Evolutionary conservation across 2,329 filamentous ascomycete species (phyloP).

Genomic region (Elsinoe necatrix): DNA sequence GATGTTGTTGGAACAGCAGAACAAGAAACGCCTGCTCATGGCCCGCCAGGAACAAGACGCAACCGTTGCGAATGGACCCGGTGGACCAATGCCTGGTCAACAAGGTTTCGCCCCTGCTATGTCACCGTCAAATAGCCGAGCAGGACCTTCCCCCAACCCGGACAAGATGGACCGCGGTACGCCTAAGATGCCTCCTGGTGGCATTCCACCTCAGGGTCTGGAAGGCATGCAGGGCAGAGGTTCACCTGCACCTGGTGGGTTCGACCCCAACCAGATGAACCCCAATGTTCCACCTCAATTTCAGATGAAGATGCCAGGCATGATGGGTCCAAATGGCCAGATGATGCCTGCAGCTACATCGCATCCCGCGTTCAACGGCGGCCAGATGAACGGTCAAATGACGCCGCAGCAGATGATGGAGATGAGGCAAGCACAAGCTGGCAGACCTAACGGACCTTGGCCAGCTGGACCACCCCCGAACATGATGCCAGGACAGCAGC

Average conservation of each 20-base stretch:
- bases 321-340: constrained; percentile 50
- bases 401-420: constrained; percentile 48
- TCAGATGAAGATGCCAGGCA: constrained; percentile 43
- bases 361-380: constrained; percentile 52
- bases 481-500: constrained; percentile 40
- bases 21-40: constrained; percentile 79
- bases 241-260: constrained; percentile 52
- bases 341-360: constrained; percentile 53
- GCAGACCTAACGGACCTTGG: constrained; percentile 33
- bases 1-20: constrained; percentile 79
- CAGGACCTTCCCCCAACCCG: constrained; percentile 69
- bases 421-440: constrained; percentile 28
- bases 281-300: constrained; percentile 31
- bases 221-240: constrained; percentile 56
- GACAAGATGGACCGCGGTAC: constrained; percentile 70
- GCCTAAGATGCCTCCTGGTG: constrained; percentile 61
- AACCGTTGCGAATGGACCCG: constrained; percentile 47
- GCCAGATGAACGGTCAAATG: constrained; percentile 24
- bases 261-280: constrained; percentile 45
- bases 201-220: constrained; percentile 62
- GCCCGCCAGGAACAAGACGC: constrained; percentile 67
- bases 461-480: constrained; percentile 29
- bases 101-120: constrained; percentile 42
- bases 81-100: constrained; percentile 39
- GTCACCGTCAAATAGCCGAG: constrained; percentile 61